Percentiles rank a stretch among this genome's conserved stretches.
These are phyloP conservation scores for Colletotrichum viniferum DNA, from an alignment of 2,329 filamentous ascomycete genomes.

Conservation along the genomic window DNA sequence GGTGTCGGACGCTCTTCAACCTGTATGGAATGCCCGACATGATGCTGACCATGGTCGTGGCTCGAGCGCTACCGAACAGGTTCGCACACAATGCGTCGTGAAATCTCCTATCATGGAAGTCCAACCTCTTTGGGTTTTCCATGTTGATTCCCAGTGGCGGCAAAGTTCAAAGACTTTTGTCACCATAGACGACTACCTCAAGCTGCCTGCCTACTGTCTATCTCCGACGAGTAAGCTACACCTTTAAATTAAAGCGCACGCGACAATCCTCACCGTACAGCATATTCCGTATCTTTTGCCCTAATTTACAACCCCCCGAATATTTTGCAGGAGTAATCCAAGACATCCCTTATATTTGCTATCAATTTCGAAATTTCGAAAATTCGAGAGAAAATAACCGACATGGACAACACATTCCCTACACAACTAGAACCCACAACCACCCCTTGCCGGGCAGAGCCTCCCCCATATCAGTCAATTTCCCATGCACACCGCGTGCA, in stretches of 20 bases:
- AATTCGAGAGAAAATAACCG: fast-evolving
- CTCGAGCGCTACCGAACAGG: not conserved
- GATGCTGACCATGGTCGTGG: not conserved
- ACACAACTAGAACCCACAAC: fast-evolving
- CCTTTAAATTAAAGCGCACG: too few species aligned
- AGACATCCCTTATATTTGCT: not conserved
- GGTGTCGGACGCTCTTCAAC: not conserved
- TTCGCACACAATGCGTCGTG: not conserved
- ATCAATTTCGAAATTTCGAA: not conserved
- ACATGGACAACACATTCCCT: fast-evolving
- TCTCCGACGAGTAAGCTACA: not conserved
- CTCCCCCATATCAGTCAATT: not conserved
- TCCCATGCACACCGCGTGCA: not conserved
- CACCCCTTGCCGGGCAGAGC: not conserved
- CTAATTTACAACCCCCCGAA: fast-evolving
- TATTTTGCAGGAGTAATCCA: not conserved
- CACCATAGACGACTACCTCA: not conserved
- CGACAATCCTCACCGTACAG: not conserved
- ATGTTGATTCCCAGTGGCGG: not conserved
- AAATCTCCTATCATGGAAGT: too few species aligned
- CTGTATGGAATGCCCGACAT: not conserved
- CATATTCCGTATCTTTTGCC: not conserved
- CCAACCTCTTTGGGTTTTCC: not conserved
- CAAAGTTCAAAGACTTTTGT: not conserved
- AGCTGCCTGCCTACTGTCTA: not conserved